phyloP scores from a whole-genome alignment of 495 filamentous ascomycete genomes.

The Aspergillus sclerotiicarbonarius region DNA sequence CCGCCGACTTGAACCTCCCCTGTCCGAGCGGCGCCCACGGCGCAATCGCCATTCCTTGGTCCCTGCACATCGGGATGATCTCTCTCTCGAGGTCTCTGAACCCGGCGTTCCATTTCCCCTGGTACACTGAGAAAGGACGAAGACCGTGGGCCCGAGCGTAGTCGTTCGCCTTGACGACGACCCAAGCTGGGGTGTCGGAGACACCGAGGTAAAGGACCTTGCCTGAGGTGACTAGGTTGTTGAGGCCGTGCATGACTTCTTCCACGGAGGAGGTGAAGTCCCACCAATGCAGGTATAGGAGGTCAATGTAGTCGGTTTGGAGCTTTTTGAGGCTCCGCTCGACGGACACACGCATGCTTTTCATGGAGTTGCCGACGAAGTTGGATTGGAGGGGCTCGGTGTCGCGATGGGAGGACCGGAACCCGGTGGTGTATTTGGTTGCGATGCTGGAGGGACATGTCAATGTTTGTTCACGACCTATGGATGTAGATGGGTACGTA shows the following conservation, averaged over 20 bases:
- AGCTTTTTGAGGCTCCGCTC: conserved; percentile 57
- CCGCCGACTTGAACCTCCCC: conserved; percentile 50
- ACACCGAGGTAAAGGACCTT: conserved; percentile 51
- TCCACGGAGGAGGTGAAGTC: conserved; percentile 43
- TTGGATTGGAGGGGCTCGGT: conserved; percentile 60
- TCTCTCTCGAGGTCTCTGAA: conserved; percentile 56
- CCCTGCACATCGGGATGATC: conserved; percentile 54
- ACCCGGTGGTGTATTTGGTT: conserved; percentile 62
- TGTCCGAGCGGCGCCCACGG: conserved; percentile 56
- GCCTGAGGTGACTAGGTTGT: conserved; percentile 35
- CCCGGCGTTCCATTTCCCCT: conserved; percentile 1
- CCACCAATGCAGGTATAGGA: conserved; percentile 44
- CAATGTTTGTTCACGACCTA: too few relatives aligned
- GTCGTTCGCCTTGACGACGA: neutral
- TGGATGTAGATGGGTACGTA: conserved; percentile 1
- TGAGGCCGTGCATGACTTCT: conserved; percentile 45
- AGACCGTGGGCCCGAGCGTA: neutral
- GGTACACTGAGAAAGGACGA: neutral
- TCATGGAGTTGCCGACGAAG: conserved; percentile 55
- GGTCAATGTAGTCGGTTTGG: conserved; percentile 64
- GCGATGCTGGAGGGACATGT: conserved; percentile 40
- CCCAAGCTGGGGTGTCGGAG: conserved; percentile 9
- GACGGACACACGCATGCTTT: conserved; percentile 55
- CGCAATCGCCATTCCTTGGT: conserved; percentile 57
- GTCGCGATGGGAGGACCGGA: conserved; percentile 23